These are phyloP conservation scores for Pyrenula aspistea DNA, from an alignment of 495 filamentous ascomycete species.

Conservation along the genomic window DNA sequence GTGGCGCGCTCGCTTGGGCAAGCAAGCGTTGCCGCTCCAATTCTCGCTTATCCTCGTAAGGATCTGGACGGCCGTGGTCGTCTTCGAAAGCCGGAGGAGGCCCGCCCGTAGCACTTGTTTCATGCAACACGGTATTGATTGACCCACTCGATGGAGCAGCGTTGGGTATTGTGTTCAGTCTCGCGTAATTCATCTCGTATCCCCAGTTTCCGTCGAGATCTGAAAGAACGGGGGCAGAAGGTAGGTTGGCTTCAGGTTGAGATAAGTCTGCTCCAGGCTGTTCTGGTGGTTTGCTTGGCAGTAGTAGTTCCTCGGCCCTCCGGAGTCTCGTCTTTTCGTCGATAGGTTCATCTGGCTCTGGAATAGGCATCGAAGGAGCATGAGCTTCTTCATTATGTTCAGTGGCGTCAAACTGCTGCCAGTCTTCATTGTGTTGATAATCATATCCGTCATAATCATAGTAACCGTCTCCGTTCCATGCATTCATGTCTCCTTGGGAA, in stretches of 20 bases:
- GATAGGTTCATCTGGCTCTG: slow-evolving; percentile 41
- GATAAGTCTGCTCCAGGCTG: slow-evolving; percentile 24
- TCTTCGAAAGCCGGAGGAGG: slow-evolving; percentile 6
- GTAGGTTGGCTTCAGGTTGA: slow-evolving; percentile 10
- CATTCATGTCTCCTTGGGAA: slow-evolving; percentile 3
- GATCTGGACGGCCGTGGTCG: slow-evolving; percentile 2
- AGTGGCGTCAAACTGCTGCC: slow-evolving; percentile 25
- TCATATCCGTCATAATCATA: slow-evolving; percentile 15
- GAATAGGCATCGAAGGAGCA: slow-evolving; percentile 32
- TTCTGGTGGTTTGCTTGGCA: slow-evolving; percentile 57
- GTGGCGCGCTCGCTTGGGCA: slow-evolving; percentile 60
- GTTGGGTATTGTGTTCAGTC: slow-evolving; percentile 14
- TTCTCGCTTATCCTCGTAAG: slow-evolving; percentile 73
- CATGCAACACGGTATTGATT: slow-evolving; percentile 23
- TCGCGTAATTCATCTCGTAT: slow-evolving; percentile 14
- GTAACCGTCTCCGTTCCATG: slow-evolving; percentile 1
- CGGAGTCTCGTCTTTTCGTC: slow-evolving; percentile 60
- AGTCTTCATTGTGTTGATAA: slow-evolving; percentile 11
- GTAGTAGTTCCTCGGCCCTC: slow-evolving; percentile 51
- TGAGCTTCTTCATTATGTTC: slow-evolving; percentile 24
- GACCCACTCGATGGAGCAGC: slow-evolving; percentile 26
- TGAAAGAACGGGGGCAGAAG: slow-evolving; percentile 24
- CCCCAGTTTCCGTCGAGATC: slow-evolving; percentile 22
- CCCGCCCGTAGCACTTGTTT: slow-evolving; percentile 1
- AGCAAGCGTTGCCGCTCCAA: slow-evolving; percentile 64